Percentiles rank a stretch among this genome's conserved stretches.
phyloP scores from a whole-genome alignment of 2,329 filamentous ascomycete genomes.

The Neonectria coccinea region DNA sequence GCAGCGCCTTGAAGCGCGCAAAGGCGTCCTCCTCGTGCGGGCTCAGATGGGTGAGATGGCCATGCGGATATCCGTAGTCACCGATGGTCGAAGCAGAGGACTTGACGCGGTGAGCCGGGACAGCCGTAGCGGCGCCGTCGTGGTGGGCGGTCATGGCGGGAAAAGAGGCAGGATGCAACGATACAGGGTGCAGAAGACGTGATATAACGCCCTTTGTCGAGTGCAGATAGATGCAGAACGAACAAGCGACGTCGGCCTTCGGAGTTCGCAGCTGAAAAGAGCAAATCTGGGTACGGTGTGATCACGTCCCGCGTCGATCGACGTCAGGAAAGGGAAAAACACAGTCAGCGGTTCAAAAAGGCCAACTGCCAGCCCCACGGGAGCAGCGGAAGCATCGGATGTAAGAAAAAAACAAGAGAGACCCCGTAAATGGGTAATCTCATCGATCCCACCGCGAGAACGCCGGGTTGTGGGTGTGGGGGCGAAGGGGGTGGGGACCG shows the following conservation, averaged over 20 bases:
- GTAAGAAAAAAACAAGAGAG: constrained; percentile 2
- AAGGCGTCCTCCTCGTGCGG: constrained; percentile 75
- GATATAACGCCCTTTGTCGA: no score
- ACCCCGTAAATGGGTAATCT: constrained; percentile 22
- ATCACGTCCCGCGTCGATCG: background rate
- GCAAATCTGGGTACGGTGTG: background rate
- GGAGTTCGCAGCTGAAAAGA: background rate
- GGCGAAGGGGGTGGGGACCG: constrained; percentile 1
- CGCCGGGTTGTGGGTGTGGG: constrained; percentile 4
- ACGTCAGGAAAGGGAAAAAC: background rate
- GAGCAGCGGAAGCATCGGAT: constrained; percentile 9
- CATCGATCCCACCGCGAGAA: constrained; percentile 4
- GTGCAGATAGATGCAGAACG: background rate
- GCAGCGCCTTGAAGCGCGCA: constrained; percentile 75
- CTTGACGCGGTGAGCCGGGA: constrained; percentile 45
- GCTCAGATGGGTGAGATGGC: constrained; percentile 84
- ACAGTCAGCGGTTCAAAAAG: background rate
- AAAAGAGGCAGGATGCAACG: constrained; percentile 5
- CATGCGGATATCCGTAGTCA: constrained; percentile 73
- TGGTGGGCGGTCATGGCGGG: constrained; percentile 44
- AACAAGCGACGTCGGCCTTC: background rate
- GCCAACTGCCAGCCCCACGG: background rate
- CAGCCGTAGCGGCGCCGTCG: constrained; percentile 37
- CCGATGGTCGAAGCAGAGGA: constrained; percentile 47
- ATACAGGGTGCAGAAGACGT: constrained; percentile 1